A percentile compares a stretch with the other conserved stretches of the same genome.
These are phyloP conservation scores for Aspergillus tamarii DNA, from an alignment of 2,329 filamentous ascomycete genomes.

Conservation along the genomic window DNA sequence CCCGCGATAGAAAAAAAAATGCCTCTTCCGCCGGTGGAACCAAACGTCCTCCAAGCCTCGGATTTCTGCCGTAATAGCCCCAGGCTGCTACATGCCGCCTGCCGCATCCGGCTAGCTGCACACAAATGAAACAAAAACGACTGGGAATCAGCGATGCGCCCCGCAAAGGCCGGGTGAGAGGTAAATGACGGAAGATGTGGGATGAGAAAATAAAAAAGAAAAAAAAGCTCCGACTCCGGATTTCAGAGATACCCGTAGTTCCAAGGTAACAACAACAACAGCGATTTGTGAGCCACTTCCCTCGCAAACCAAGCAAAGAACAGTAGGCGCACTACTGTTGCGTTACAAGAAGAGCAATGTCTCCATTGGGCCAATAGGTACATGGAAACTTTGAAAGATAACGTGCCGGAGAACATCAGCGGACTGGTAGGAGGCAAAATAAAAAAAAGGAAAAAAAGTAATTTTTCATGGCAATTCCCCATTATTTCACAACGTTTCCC, in stretches of 20 bases:
- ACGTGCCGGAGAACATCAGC: neutral
- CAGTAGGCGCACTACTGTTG: slow-evolving; percentile 19
- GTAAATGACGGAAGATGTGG: slow-evolving; percentile 1
- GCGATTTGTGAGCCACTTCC: slow-evolving; percentile 13
- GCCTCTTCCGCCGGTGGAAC: slow-evolving; percentile 40
- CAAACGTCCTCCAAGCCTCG: slow-evolving; percentile 29
- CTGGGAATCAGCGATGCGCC: neutral
- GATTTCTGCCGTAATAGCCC: slow-evolving; percentile 29
- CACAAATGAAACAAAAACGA: slow-evolving; percentile 20
- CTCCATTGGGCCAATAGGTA: slow-evolving; percentile 37
- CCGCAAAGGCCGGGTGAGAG: slow-evolving; percentile 9
- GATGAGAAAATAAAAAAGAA: neutral
- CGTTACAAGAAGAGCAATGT: slow-evolving; percentile 29
- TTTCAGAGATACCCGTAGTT: neutral
- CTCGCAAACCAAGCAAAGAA: slow-evolving; percentile 14
- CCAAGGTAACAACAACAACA: slow-evolving; percentile 7
- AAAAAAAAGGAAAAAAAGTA: neutral
- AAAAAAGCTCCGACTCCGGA: neutral
- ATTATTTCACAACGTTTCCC: slow-evolving; percentile 10
- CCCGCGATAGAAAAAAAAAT: slow-evolving; percentile 39
- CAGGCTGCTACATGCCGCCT: slow-evolving; percentile 24
- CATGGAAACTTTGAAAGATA: slow-evolving; percentile 21
- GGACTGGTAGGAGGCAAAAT: neutral
- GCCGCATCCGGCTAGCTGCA: slow-evolving; percentile 29
- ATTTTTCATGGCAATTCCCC: neutral